Evolutionary conservation across 1,139 yeast genomes (phyloP), one percentile per base, ranked within the genome.

Genomic region (Geotrichum phurueaensis): DNA sequence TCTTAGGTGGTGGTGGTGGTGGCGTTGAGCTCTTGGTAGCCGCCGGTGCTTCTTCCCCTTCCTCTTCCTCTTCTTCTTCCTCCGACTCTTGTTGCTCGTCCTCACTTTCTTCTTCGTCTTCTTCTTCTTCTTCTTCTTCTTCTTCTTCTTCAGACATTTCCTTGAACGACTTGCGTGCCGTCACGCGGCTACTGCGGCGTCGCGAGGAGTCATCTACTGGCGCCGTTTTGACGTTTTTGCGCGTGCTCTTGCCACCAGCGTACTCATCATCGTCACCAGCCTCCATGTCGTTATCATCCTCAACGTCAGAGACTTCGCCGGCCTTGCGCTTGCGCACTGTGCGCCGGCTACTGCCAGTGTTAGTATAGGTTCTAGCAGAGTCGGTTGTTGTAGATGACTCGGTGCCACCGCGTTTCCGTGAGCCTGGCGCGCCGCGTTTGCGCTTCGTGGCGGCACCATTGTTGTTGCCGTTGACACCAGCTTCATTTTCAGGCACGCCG

Each of bases 221-320:
- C 52, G 58, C 53, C 54, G 64, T 63, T 75, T 80, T 7, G 84
- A 75, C 69, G 79, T 82, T 78, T 83, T 70, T 81, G 9, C 88
- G 89, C 58, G 81, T 84, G 4, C 83, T 79, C 0, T 86, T 86
- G 57, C 81, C 73, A 61, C 81, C 79, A 10, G 84, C 79, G 33
- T 86, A 87, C 59, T 74, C 73, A 54, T 83, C 68, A 1, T 67
- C 71, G 5, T 63, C 63, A 9, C 64, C 63, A n/a, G 61, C 61
- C 49, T 67, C 63, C 5, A 55, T 63, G 1, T 64, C 68, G n/a
- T 66, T 68, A 1, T 68, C 71, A 4, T 62, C 62, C 13, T 64
- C 69, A 45, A 62, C 70, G 48, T 61, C 65, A 22, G 53, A 56
- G 9, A 48, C 15, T 13, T 50, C 58, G 25, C 43, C 31, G 2